Conservation (phyloP, 1,284 basidiomycete species). For the Coniophora puteana region DNA sequence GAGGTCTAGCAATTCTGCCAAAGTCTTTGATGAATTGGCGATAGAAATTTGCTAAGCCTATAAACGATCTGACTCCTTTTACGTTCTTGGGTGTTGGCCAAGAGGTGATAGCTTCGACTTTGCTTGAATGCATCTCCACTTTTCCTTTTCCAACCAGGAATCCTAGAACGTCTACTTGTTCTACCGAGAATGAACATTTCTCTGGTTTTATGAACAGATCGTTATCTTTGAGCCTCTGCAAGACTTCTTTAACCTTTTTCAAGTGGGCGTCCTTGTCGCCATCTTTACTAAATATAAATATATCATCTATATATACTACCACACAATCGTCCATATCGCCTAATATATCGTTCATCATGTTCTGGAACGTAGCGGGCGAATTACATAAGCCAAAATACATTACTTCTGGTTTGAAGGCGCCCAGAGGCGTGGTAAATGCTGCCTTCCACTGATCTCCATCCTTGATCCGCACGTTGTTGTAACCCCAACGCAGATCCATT, state of each 20-base stretch:
- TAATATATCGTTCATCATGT: constrained; percentile 24
- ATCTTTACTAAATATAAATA: constrained; percentile 7
- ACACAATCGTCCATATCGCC: constrained; percentile 16
- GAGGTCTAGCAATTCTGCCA: constrained; percentile 26
- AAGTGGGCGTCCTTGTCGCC: constrained; percentile 11
- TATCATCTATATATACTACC: constrained; percentile 23
- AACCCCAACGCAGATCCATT: constrained; percentile 14
- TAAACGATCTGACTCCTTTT: constrained; percentile 31
- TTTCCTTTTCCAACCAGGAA: too few species aligned
- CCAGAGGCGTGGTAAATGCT: constrained; percentile 24
- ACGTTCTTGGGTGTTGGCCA: constrained; percentile 33
- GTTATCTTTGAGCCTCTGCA: constrained; percentile 26
- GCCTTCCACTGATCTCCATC: constrained; percentile 20
- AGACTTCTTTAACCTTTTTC: constrained; percentile 23
- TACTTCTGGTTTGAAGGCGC: constrained; percentile 27
- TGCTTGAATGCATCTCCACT: constrained; percentile 39
- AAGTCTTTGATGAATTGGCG: constrained; percentile 38
- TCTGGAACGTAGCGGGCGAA: constrained; percentile 27
- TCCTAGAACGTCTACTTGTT: constrained; percentile 35
- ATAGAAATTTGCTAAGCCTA: constrained; percentile 40
- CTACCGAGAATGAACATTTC: constrained; percentile 35
- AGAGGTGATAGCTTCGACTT: constrained; percentile 29
- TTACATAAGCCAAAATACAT: constrained; percentile 32
- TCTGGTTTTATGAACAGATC: constrained; percentile 30
- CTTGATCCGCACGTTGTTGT: constrained; percentile 20